Conservation (phyloP, 1,139 yeast species). For the Yamadazyma blattariae region DNA sequence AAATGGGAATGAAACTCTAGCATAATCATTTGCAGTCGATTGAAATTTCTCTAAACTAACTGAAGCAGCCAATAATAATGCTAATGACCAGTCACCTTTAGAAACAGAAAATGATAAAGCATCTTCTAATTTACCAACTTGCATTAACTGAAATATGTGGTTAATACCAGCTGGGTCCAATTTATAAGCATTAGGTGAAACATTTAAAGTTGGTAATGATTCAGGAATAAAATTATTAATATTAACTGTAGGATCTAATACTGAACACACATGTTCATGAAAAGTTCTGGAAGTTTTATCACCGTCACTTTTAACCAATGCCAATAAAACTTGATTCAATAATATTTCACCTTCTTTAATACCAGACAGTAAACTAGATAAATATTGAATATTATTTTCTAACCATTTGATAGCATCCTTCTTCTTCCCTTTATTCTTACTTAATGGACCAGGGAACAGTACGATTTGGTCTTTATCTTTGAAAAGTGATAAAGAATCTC, state of each 20-base stretch:
- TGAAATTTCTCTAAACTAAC: conserved; percentile 63
- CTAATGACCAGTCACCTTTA: conserved; percentile 74
- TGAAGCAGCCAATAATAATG: conserved; percentile 67
- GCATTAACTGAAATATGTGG: conserved; percentile 39
- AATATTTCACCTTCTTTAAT: conserved; percentile 23
- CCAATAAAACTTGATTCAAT: conserved; percentile 28
- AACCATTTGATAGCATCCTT: conserved; percentile 69
- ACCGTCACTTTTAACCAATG: conserved; percentile 29
- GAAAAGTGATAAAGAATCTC: conserved; percentile 17
- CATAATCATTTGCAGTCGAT: conserved; percentile 48
- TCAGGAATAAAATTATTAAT: conserved; percentile 18
- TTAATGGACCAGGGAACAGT: conserved; percentile 64
- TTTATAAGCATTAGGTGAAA: conserved; percentile 30
- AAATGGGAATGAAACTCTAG: conserved; percentile 34
- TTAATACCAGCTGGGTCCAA: conserved; percentile 37
- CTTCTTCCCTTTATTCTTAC: conserved; percentile 52
- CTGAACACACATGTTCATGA: conserved; percentile 23
- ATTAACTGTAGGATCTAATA: conserved; percentile 36
- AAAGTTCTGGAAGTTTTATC: conserved; percentile 25
- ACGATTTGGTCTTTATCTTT: conserved; percentile 18
- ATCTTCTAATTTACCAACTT: conserved; percentile 60
- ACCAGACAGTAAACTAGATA: conserved; percentile 7
- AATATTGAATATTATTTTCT: conserved; percentile 20
- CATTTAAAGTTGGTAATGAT: conserved; percentile 16
- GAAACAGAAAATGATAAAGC: conserved; percentile 66